Percentiles rank a stretch among this genome's conserved stretches.
phyloP scores from a whole-genome alignment of 31 red algal genomes.

The Bonnemaisonia californica region DNA sequence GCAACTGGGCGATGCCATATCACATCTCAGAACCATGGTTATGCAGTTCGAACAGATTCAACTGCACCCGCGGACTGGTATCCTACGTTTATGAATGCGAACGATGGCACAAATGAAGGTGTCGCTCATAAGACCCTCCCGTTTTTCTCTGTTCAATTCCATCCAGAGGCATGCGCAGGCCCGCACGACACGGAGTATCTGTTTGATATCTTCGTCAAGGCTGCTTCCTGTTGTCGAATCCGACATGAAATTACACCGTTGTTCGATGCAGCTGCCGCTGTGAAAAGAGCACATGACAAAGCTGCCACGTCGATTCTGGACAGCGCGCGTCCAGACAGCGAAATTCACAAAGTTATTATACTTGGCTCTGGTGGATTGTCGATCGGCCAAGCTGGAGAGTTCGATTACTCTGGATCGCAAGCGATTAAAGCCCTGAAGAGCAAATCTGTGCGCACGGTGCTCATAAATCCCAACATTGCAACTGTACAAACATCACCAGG shows the following conservation, averaged over 20 bases:
- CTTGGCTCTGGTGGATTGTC: slow-evolving; percentile 92
- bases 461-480: slow-evolving; percentile 99
- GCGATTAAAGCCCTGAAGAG: slow-evolving; percentile 89
- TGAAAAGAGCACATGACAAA: background rate
- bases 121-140: slow-evolving; percentile 76
- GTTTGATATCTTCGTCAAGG: slow-evolving; percentile 87
- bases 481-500: slow-evolving; percentile 94
- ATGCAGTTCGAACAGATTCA: slow-evolving; percentile 68
- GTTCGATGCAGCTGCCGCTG: slow-evolving; percentile 31
- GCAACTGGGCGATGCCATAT: slow-evolving; percentile 90
- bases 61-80: slow-evolving; percentile 63
- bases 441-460: slow-evolving; percentile 77
- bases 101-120: slow-evolving; percentile 97
- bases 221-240: slow-evolving; percentile 11
- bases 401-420: slow-evolving; percentile 98
- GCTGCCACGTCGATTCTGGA: background rate
- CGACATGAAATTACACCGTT: slow-evolving; percentile 23
- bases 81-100: slow-evolving; percentile 86
- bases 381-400: slow-evolving; percentile 98
- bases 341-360: slow-evolving; percentile 85
- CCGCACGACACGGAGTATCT: slow-evolving; percentile 94
- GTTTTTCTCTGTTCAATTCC: slow-evolving; percentile 98
- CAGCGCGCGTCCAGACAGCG: background rate
- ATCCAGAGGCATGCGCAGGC: slow-evolving; percentile 93
- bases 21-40: slow-evolving; percentile 99